Base-by-base conservation (phyloP, 192 early-diverging fungal species). In the Rhizophagus sp. region DNA sequence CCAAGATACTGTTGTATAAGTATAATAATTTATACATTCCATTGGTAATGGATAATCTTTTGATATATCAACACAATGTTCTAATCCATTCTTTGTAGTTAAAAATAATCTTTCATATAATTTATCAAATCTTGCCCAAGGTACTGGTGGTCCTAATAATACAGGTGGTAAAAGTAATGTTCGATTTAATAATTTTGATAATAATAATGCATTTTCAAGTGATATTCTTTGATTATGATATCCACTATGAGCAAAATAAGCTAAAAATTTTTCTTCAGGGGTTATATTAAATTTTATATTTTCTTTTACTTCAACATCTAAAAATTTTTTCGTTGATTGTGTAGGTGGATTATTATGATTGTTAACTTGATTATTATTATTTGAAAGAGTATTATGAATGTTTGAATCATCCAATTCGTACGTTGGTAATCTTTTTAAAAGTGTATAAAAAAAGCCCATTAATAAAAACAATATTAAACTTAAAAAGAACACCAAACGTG, bases 191-290 rank as follows among this genome's bases (percentile, higher is more conserved):
- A 88, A 87, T 30, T 84, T 83, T 61, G 90, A 84, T 10, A 91
- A 78, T 10, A 91, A 77, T 22, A 91, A 81, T 0, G 87, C 88
- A 73, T 91, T 91, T 19, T 85, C 89, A 61, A 90, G 84, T 33
- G 83, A 87, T 30, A 85, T 88, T 2, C 88, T 86, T 68, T 90
- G 89, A 65, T 90, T 90, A 41, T 87, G 87, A 68, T 89, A 83
- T 24, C 89, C 89, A 50, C 83, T 85, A 69, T 90, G 89, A 11
- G 89, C 84, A 13, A 87, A 73, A 73, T 90, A 90, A 19, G 89
- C 84, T 19, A 90, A 80, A 72, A 85, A 90, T n/a, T 81, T 81
- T 79, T 90, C 87, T 12, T 76, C 83, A 36, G 80, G 75, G 12
- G 80, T 57, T 15, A 76, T 41, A n/a, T 10, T 17, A 41, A 34